Percentiles rank a stretch among this genome's conserved stretches.
phyloP scores from a whole-genome alignment of 495 filamentous ascomycete genomes.

The Penicillium cinerascens region DNA sequence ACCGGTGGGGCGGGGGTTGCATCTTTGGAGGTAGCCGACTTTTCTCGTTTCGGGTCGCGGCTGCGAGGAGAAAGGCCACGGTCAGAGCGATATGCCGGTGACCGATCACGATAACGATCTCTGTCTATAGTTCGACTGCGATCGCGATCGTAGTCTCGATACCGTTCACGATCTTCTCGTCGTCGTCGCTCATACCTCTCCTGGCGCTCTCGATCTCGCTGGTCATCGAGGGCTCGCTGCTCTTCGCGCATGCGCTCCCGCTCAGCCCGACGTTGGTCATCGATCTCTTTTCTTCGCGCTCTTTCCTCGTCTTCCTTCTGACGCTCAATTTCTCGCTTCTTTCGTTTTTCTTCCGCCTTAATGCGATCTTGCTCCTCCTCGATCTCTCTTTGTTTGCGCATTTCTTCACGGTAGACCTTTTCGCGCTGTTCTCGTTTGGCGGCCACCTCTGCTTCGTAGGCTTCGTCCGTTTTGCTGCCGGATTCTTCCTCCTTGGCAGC shows the following conservation, averaged over 20 bases:
- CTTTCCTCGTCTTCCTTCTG: slow-evolving; percentile 58
- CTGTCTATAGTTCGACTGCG: slow-evolving; percentile 34
- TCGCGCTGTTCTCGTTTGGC: slow-evolving; percentile 62
- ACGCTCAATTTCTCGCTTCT: slow-evolving; percentile 61
- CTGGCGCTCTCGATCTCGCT: slow-evolving; percentile 51
- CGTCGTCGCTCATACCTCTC: slow-evolving; percentile 50
- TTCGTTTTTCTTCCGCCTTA: slow-evolving; percentile 61
- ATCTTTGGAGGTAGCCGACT: slow-evolving; percentile 36
- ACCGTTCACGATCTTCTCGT: slow-evolving; percentile 44
- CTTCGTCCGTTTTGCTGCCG: slow-evolving; percentile 77
- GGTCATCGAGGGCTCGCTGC: slow-evolving; percentile 46
- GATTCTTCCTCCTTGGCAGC: slow-evolving; percentile 64
- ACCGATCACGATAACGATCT: slow-evolving; percentile 38
- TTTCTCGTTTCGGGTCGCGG: slow-evolving; percentile 39
- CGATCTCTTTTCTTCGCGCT: slow-evolving; percentile 41
- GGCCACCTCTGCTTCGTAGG: slow-evolving; percentile 72
- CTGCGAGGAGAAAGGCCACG: slow-evolving; percentile 36
- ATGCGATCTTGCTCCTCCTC: slow-evolving; percentile 66
- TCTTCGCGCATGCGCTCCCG: slow-evolving; percentile 53
- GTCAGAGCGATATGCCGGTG: slow-evolving; percentile 36
- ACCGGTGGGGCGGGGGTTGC: slow-evolving; percentile 43
- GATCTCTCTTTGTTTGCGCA: slow-evolving; percentile 56
- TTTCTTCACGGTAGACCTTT: slow-evolving; percentile 59
- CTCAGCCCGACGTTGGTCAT: slow-evolving; percentile 56
- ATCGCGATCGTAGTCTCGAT: slow-evolving; percentile 41